phyloP scores from a whole-genome alignment of 306 rosid species.

The Cicer chorassanicum region DNA sequence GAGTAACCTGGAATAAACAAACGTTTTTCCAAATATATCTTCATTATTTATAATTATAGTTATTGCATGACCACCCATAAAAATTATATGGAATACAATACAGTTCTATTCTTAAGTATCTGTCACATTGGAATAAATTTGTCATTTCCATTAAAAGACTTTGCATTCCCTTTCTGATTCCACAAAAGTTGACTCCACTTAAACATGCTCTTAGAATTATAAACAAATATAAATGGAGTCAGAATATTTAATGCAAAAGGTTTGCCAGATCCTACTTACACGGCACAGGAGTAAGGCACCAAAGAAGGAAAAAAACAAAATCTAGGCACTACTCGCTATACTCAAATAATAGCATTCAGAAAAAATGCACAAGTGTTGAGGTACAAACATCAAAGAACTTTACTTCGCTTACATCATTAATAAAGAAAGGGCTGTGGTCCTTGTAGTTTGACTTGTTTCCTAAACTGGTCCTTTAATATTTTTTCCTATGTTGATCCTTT shows the following conservation, averaged over 20 bases:
- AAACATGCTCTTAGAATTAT: conserved; percentile 11
- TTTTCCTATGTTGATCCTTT: too few species aligned
- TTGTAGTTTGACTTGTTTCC: too few species aligned
- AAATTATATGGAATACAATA: conserved; percentile 23
- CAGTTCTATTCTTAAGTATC: conserved; percentile 1
- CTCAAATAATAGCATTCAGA: conserved; percentile 19
- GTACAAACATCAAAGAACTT: conserved; percentile 14
- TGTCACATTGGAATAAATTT: conserved; percentile 8
- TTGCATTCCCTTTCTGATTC: background rate
- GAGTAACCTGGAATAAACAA: background rate
- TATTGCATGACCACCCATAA: conserved; percentile 8
- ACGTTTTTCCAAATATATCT: conserved; percentile 4
- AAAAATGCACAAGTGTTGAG: background rate
- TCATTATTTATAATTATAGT: conserved; percentile 4
- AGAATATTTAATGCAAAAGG: conserved; percentile 4
- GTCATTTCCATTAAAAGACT: conserved; percentile 4
- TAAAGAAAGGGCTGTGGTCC: background rate
- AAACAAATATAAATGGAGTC: conserved; percentile 9
- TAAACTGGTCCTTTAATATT: too few species aligned
- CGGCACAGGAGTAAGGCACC: background rate
- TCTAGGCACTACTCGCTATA: background rate
- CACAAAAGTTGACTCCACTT: background rate
- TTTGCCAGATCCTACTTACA: conserved; percentile 15
- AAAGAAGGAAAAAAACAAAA: conserved; percentile 4
- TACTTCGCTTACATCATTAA: background rate